Evolutionary conservation across 2,329 filamentous ascomycete species (phyloP).

Genomic region (Phyllosticta citriasiana): DNA sequence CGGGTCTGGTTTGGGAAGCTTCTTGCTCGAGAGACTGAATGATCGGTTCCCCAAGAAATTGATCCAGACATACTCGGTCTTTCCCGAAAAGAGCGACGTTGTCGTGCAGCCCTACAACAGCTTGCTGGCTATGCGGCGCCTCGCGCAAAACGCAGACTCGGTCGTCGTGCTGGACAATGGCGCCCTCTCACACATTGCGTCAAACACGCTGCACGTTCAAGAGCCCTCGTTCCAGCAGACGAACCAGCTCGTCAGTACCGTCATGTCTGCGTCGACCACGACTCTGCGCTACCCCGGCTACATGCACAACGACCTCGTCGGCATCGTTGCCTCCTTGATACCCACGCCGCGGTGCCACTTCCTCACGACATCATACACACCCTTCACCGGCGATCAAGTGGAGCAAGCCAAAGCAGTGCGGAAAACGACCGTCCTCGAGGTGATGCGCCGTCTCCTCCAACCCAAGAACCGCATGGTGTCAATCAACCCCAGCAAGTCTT

Average conservation of each 20-base stretch:
- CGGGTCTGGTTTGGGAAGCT: conserved; percentile 90
- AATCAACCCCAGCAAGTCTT: conserved; percentile 88
- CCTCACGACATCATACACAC: conserved; percentile 96
- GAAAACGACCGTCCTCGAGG: conserved; percentile 94
- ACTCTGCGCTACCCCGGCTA: conserved; percentile 95
- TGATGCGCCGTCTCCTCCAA: conserved; percentile 90
- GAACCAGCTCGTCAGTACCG: conserved; percentile 91
- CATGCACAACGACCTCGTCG: conserved; percentile 99
- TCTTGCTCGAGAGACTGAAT: conserved; percentile 88
- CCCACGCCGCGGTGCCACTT: conserved; percentile 96
- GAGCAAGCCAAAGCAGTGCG: conserved; percentile 96
- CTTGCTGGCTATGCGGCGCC: conserved; percentile 75
- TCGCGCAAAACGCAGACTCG: conserved; percentile 94
- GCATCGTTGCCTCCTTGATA: conserved; percentile 90
- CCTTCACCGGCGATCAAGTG: conserved; percentile 91
- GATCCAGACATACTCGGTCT: conserved; percentile 98
- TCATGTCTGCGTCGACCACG: conserved; percentile 97
- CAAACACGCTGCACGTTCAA: conserved; percentile 87
- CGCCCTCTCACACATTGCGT: conserved; percentile 84
- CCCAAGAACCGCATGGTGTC: conserved; percentile 99
- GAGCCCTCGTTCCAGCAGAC: conserved; percentile 95
- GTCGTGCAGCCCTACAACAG: conserved; percentile 99
- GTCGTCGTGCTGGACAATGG: conserved; percentile 97
- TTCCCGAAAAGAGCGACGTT: conserved; percentile 86
- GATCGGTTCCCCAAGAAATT: conserved; percentile 98